Evolutionary conservation across 345 rosid species (phyloP), one percentile per base, ranked within the genome.

Genomic region (Eucalyptus viminalis): DNA sequence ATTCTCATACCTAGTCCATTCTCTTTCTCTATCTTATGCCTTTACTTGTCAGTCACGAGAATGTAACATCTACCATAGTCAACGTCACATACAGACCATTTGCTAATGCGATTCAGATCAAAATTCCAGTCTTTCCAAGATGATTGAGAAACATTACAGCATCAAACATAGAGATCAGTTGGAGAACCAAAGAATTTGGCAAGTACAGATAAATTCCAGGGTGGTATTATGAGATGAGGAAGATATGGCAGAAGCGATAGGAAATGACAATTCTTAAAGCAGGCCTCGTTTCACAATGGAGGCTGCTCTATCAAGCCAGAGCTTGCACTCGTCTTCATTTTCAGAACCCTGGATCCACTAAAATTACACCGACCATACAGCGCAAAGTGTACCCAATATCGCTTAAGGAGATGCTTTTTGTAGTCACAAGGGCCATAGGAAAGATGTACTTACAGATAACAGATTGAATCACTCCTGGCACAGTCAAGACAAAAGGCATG

Each of bases 401-500:
- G 9, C 47, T 11, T 19, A 76, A 40, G 29, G 29, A 21, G 85
- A 40, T 21, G 9, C 47, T 40, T 11, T 76, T 40, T 40, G 47
- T 40, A 6, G 47, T 37, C 44, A 11, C 81, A 6, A 3, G 81
- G 45, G 25, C 19, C 43, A 89, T 90, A 88, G 69, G 45, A 81
- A 51, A 58, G 31, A 88, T 49, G 44, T 60, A 40, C 98, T 95
- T 95, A 98, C 99, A 98, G 95, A 91, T 98, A 98, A 93, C 99
- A 96, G 22, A 94, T 93, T 86, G 99, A 97, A 93, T 98, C 99
- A 53, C 99, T 97, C 89, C 98, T 93, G 54, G 99, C 97, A 93
- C 99, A 98, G 90, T 98, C 98, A 4, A 96, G 97, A 87, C 99
- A 97, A 92, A 96, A 97, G 58, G 95, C 97, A 91, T 98, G 99